Evolutionary conservation across 768 basidiomycete species (phyloP).

Genomic region (Trametes coccinea): DNA sequence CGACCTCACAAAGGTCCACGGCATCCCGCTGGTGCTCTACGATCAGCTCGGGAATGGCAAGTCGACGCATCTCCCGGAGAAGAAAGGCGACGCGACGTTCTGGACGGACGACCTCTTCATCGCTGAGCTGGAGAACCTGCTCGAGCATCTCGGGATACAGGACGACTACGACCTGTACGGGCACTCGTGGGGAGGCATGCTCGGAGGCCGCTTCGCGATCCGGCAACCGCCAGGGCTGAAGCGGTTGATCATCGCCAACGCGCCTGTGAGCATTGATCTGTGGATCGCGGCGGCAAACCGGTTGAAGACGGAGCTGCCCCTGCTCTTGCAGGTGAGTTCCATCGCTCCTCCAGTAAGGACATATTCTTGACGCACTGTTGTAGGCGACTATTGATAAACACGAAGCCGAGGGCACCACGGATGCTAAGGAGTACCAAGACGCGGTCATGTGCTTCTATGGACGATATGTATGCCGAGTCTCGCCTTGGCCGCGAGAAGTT

Average conservation of each 20-base stretch:
- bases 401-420: slow-evolving; percentile 45
- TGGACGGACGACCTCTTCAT: slow-evolving; percentile 54
- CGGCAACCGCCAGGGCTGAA: slow-evolving; percentile 36
- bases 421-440: slow-evolving; percentile 45
- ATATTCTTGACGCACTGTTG: not conserved
- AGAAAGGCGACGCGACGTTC: slow-evolving; percentile 42
- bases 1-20: slow-evolving; percentile 37
- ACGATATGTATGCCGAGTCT: slow-evolving; percentile 40
- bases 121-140: slow-evolving; percentile 46
- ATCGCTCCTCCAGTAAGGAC: not conserved
- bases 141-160: slow-evolving; percentile 45
- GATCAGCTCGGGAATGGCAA: slow-evolving; percentile 54
- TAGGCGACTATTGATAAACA: slow-evolving; percentile 37
- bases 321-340: slow-evolving; percentile 32
- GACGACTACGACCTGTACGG: slow-evolving; percentile 46
- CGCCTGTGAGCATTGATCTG: slow-evolving; percentile 33
- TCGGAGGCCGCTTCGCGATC: slow-evolving; percentile 36
- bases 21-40: slow-evolving; percentile 53
- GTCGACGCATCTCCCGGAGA: slow-evolving; percentile 56
- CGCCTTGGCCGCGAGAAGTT: slow-evolving; percentile 33
- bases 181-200: slow-evolving; percentile 48
- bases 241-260: slow-evolving; percentile 33
- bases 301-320: slow-evolving; percentile 33
- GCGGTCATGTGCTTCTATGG: slow-evolving; percentile 43
- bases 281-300: slow-evolving; percentile 33